Conservation (phyloP, 352 stramenopile genomes). For the Thraustochytrium striatum region DNA sequence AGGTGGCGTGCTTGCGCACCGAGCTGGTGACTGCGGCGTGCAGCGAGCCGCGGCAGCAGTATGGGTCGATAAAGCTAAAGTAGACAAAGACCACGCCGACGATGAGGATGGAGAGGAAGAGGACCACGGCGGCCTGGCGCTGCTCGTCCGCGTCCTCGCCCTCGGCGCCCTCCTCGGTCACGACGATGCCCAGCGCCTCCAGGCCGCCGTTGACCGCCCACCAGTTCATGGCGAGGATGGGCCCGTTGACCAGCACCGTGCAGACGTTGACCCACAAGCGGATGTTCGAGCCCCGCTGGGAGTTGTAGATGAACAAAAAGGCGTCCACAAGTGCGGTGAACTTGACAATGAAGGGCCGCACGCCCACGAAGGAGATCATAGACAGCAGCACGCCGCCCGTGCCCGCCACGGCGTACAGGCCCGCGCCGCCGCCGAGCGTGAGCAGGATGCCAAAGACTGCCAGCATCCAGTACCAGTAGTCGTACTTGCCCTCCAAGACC, state of each 20-base stretch:
- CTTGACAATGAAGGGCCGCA: constrained; percentile 17
- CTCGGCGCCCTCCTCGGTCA: background rate
- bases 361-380: background rate
- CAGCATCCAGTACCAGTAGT: background rate
- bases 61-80: background rate
- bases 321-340: background rate
- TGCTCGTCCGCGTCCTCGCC: background rate
- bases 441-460: background rate
- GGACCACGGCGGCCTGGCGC: background rate
- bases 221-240: constrained; percentile 11
- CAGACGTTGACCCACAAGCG: background rate
- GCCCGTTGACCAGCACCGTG: constrained; percentile 4
- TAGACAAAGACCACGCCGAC: background rate
- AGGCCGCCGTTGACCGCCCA: constrained; percentile 5
- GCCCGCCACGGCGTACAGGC: background rate
- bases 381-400: background rate
- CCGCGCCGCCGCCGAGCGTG: background rate
- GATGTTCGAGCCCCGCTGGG: background rate
- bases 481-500: background rate
- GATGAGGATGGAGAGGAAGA: constrained; percentile 1
- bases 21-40: too few relatives aligned
- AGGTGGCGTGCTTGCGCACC: too few relatives aligned
- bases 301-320: constrained; percentile 20
- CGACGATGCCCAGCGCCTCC: background rate
- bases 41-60: background rate